Percentiles rank a stretch among this genome's conserved stretches.
Conservation (phyloP, 208 protist genomes). For the Vickermania ingenoplastis region DNA sequence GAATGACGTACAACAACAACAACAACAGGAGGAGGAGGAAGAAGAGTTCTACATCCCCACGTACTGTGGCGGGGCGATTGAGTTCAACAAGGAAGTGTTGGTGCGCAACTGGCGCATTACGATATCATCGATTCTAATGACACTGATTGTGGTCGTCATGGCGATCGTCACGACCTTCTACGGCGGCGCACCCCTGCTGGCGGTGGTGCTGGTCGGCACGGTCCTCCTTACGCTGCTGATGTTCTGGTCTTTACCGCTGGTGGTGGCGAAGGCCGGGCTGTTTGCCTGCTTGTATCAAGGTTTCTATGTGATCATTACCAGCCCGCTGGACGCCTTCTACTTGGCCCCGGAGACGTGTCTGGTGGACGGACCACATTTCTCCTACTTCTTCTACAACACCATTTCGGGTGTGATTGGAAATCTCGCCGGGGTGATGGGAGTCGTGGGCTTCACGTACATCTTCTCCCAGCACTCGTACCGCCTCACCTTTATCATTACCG, state of each 20-base stretch:
- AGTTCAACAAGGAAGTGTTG: conserved; percentile 8
- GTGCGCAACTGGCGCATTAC: conserved; percentile 7
- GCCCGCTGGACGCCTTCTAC: conserved; percentile 20
- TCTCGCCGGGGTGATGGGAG: conserved; percentile 15
- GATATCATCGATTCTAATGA: conserved; percentile 7
- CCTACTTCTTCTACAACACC: conserved; percentile 23
- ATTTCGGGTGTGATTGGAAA: conserved; percentile 8
- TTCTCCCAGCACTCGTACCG: conserved; percentile 20
- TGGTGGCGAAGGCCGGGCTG: conserved; percentile 22
- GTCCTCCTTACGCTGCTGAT: conserved; percentile 6
- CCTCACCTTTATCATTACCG: conserved; percentile 15
- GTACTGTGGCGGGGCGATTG: conserved; percentile 9
- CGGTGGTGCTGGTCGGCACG: conserved; percentile 3
- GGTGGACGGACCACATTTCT: conserved; percentile 19
- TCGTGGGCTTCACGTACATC: conserved; percentile 13
- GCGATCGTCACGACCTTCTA: conserved; percentile 8
- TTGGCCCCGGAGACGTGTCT: conserved; percentile 10
- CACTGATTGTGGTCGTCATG: conserved; percentile 5
- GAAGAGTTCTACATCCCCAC: conserved; percentile 3
- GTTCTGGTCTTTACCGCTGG: conserved; percentile 23
- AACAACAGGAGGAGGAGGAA: neutral
- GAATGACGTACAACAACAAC: too few species aligned
- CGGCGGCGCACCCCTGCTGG: conserved; percentile 3
- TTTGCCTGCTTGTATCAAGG: conserved; percentile 22
- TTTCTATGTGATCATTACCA: conserved; percentile 17